Base-by-base conservation (phyloP, 2,329 filamentous ascomycete genomes). In the Thielaviopsis musarum region DNA sequence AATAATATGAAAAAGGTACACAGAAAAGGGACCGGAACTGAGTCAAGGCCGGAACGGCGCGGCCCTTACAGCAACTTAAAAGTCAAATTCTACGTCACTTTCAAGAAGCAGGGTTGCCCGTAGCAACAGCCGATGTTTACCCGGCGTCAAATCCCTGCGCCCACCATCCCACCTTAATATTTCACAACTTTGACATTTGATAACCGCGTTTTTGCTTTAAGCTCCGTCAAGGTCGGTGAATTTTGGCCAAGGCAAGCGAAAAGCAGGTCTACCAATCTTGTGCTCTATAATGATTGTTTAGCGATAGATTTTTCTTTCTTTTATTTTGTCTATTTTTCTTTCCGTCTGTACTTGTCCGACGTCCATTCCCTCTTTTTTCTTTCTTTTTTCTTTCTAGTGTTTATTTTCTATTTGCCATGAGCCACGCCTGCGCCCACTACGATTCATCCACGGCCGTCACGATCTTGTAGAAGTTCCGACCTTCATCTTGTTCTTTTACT, bases 51-150 rank as follows among this genome's bases (percentile, higher is more conserved):
- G 45, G 45, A 21, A 49, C 45, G 45, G 45, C 19, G 45, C 45
- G 45, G n/a, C 45, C 45, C 45, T 19, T 21, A 49, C 17, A n/a
- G n/a, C 13, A 6, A 12, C 10, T 41, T 9, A 48, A 49, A 49
- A 10, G 45, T 49, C 45, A 49, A 49, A 19, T 21, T 49, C 45
- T 5, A 49, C 38, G 38, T 45, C 38, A n/a, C 38, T 56, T 56
- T 63, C 60, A 28, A 48, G 10, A 59, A 52, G 41, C 60, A 56
- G 17, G 38, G 15, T 73, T 73, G 70, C 70, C 68, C 69, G 60
- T 56, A 66, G 66, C 71, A 69, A 73, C 71, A 56, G 0, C 66
- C 67, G 66, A 63, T 64, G 59, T 69, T 71, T 70, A 68, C 63
- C 69, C 68, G 61, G 22, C 28, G 26, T 51, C 48, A 57, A 21